Conservation (phyloP, 1,284 basidiomycete genomes). For the Amylostereum chailletii region DNA sequence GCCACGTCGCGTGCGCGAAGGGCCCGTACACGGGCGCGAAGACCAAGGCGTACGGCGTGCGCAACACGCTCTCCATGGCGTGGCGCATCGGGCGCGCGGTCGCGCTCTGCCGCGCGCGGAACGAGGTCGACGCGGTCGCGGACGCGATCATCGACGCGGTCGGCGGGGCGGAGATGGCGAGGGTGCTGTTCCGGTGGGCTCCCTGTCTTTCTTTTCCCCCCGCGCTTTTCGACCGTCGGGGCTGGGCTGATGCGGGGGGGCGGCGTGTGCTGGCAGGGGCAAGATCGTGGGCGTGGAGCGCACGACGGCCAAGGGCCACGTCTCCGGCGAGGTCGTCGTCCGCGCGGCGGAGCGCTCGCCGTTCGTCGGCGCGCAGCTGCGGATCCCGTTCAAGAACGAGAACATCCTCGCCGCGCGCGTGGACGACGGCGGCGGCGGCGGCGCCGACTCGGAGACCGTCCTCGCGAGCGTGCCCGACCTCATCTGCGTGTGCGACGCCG, state of each 20-base stretch:
- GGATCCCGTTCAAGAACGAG: constrained; percentile 29
- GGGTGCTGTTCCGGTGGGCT: constrained; percentile 4
- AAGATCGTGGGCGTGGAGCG: constrained; percentile 9
- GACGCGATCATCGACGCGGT: constrained; percentile 8
- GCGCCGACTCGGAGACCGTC: constrained; percentile 11
- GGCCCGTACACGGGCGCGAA: constrained; percentile 1
- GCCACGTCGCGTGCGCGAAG: constrained; percentile 2
- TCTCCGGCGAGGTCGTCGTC: constrained; percentile 7
- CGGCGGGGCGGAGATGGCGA: constrained; percentile 4
- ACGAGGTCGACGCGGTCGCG: constrained; percentile 6
- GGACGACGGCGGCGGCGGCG: constrained; percentile 1
- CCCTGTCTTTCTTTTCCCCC: not conserved
- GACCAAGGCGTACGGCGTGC: constrained; percentile 2
- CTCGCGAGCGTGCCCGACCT: constrained; percentile 27
- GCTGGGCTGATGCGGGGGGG: not conserved
- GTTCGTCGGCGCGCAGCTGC: not conserved
- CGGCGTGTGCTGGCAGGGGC: not conserved
- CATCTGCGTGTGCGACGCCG: constrained; percentile 26
- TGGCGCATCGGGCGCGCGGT: constrained; percentile 9
- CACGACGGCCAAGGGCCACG: constrained; percentile 6
- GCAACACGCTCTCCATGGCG: constrained; percentile 9
- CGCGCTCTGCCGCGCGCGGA: constrained; percentile 4
- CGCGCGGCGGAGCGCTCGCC: not conserved
- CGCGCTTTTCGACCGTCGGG: not conserved
- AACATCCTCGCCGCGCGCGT: constrained; percentile 18